Evolutionary conservation across 2,329 filamentous ascomycete genomes (phyloP).

Genomic region (Aureobasidium sp.): DNA sequence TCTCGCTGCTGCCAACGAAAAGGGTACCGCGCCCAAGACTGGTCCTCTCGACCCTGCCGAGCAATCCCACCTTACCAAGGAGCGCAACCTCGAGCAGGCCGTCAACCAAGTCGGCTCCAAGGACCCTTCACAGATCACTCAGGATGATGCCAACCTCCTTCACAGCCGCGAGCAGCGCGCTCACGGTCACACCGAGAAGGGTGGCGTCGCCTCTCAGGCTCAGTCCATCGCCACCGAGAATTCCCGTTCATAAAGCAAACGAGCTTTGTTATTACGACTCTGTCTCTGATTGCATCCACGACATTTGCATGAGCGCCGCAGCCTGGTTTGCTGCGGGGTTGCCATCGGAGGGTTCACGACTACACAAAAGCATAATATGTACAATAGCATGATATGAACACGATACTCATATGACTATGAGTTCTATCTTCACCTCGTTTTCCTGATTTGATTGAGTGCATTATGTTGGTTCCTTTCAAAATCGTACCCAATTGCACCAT

Average conservation of each 20-base stretch:
- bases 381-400: not conserved
- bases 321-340: not conserved
- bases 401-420: not conserved
- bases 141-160: slow-evolving; percentile 28
- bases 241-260: not conserved
- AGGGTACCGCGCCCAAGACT: slow-evolving; percentile 19
- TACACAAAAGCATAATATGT: slow-evolving; percentile 17
- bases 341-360: not conserved
- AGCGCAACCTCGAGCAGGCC: slow-evolving; percentile 27
- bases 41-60: slow-evolving; percentile 21
- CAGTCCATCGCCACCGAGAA: slow-evolving; percentile 27
- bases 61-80: slow-evolving; percentile 27
- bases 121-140: slow-evolving; percentile 27
- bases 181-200: slow-evolving; percentile 27
- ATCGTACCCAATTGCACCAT: not conserved
- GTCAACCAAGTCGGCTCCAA: slow-evolving; percentile 27
- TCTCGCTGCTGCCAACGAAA: slow-evolving; percentile 29
- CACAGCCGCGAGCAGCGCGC: slow-evolving; percentile 28
- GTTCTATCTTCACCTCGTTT: not conserved
- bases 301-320: not conserved
- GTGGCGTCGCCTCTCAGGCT: slow-evolving; percentile 28
- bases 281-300: not conserved
- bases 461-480: not conserved
- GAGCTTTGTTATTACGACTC: not conserved
- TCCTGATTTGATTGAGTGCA: too few relatives aligned